Evolutionary conservation across 2,329 filamentous ascomycete genomes (phyloP).

Genomic region (Phaeosphaeria sp.): DNA sequence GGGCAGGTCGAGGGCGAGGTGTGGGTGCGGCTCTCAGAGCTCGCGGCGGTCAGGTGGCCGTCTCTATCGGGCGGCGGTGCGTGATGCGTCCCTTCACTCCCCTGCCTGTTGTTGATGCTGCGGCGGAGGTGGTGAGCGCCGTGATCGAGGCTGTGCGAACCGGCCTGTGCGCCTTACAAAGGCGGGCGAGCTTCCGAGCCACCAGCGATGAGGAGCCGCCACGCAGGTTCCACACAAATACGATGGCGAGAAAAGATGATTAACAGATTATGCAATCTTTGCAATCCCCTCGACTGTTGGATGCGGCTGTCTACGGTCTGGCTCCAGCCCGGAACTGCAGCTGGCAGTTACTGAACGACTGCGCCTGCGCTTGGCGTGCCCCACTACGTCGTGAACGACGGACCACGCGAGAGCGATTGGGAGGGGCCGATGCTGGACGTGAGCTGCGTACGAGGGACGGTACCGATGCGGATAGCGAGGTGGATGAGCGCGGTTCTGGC

Average conservation of each 20-base stretch:
- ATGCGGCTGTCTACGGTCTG: background rate
- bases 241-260: background rate
- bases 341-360: slow-evolving; percentile 7
- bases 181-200: slow-evolving; percentile 18
- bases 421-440: background rate
- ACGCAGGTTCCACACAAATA: slow-evolving; percentile 17
- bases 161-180: slow-evolving; percentile 34
- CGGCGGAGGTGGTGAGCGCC: slow-evolving; percentile 25
- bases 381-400: background rate
- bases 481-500: background rate
- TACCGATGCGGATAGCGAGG: background rate
- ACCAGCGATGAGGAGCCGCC: slow-evolving; percentile 19
- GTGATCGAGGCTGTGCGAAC: slow-evolving; percentile 42
- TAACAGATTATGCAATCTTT: slow-evolving; percentile 21
- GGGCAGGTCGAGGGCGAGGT: slow-evolving; percentile 17
- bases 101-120: slow-evolving; percentile 12
- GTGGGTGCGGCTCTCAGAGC: slow-evolving; percentile 42
- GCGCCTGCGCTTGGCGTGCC: slow-evolving; percentile 5
- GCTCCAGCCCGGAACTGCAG: background rate
- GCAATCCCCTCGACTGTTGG: slow-evolving; percentile 17
- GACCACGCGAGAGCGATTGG: background rate
- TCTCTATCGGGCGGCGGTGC: slow-evolving; percentile 3
- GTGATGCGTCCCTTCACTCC: slow-evolving; percentile 3
- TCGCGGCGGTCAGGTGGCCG: slow-evolving; percentile 20
- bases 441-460: background rate